phyloP scores from a whole-genome alignment of 306 rosid genomes.

The Vigna trinervia region DNA sequence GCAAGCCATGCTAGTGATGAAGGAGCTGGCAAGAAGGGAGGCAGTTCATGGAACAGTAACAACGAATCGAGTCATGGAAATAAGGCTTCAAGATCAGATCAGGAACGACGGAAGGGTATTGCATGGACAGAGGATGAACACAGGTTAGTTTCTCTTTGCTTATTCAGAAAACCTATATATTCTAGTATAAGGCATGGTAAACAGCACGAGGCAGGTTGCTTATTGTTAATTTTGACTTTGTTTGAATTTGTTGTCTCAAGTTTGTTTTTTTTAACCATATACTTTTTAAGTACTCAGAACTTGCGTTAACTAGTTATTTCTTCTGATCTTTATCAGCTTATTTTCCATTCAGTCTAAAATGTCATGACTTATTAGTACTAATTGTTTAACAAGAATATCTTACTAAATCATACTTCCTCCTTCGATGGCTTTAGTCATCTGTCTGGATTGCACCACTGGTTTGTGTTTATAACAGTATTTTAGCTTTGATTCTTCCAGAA shows the following conservation, averaged over 20 bases:
- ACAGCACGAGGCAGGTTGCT: slow-evolving; percentile 22
- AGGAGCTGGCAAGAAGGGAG: slow-evolving; percentile 70
- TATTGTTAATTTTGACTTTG: slow-evolving; percentile 33
- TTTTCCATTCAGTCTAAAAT: slow-evolving; percentile 24
- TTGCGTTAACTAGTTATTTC: slow-evolving; percentile 13
- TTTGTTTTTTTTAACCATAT: slow-evolving; percentile 22
- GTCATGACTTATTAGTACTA: slow-evolving; percentile 2
- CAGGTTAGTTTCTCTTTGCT: slow-evolving; percentile 60
- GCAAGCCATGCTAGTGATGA: slow-evolving; percentile 70
- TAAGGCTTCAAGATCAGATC: slow-evolving; percentile 76
- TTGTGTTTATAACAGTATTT: neutral
- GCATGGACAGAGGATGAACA: slow-evolving; percentile 98
- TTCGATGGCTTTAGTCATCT: neutral
- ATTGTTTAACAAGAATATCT: slow-evolving; percentile 8
- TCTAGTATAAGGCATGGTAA: slow-evolving; percentile 31
- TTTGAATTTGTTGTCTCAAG: slow-evolving; percentile 18
- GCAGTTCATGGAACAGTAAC: slow-evolving; percentile 50
- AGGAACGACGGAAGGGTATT: slow-evolving; percentile 92
- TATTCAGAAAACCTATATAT: slow-evolving; percentile 12
- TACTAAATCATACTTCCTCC: neutral
- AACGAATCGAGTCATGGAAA: slow-evolving; percentile 77
- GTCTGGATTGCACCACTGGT: neutral
- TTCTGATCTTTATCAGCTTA: slow-evolving; percentile 32
- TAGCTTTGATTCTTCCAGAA: neutral
- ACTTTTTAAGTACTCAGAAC: slow-evolving; percentile 23